phyloP scores from a whole-genome alignment of 2,329 filamentous ascomycete species.

The Colletotrichum sp. region DNA sequence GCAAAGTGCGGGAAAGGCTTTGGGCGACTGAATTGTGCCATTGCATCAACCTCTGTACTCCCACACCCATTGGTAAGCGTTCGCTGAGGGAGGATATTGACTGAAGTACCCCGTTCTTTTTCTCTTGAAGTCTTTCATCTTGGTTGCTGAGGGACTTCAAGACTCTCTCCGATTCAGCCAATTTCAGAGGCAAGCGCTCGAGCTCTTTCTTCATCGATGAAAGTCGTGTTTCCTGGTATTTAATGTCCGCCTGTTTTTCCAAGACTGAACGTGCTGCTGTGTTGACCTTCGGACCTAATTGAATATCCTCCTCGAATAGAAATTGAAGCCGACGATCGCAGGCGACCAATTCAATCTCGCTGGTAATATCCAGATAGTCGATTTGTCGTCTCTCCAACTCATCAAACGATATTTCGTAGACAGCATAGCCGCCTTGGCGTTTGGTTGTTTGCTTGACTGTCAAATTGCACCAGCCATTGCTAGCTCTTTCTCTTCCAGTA shows the following conservation, averaged over 20 bases:
- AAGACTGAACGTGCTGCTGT: not conserved
- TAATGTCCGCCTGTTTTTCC: not conserved
- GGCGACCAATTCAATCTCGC: not conserved
- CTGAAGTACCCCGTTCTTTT: not conserved
- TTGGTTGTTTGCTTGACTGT: not conserved
- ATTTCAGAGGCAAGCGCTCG: not conserved
- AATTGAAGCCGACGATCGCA: not conserved
- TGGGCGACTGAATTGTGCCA: not conserved
- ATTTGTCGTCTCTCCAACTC: not conserved
- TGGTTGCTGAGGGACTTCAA: not conserved
- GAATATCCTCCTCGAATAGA: not conserved
- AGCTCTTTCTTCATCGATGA: not conserved
- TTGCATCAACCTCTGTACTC: not conserved
- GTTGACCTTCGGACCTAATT: not conserved
- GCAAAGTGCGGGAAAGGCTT: fast-evolving
- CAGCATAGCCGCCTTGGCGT: not conserved
- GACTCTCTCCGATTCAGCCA: not conserved
- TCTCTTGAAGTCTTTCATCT: not conserved
- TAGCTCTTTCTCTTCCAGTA: not conserved
- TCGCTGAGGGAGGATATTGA: not conserved
- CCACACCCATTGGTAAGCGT: not conserved
- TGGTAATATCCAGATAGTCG: not conserved
- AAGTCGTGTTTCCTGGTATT: fast-evolving
- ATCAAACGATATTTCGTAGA: not conserved
- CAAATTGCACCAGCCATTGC: not conserved